phyloP scores from a whole-genome alignment of 768 basidiomycete genomes.

The Brasilioporus rufonigricans region DNA sequence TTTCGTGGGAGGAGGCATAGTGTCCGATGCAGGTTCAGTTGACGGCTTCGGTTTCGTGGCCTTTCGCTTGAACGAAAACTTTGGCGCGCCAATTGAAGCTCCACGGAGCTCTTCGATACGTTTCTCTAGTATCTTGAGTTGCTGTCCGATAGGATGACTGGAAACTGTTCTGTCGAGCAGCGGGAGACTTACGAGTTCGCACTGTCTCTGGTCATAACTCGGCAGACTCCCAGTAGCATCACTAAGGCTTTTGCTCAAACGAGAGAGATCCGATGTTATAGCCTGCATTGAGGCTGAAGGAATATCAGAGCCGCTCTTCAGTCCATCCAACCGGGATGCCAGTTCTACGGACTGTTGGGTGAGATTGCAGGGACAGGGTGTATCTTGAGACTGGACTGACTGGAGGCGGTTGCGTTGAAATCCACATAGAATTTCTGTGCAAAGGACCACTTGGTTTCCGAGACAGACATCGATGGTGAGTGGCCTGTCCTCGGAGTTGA shows the following conservation, averaged over 20 bases:
- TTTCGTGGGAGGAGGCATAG: neutral
- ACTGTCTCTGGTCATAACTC: slow-evolving; percentile 71
- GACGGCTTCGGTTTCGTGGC: slow-evolving; percentile 20
- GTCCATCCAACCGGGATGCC: slow-evolving; percentile 42
- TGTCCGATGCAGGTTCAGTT: slow-evolving; percentile 1
- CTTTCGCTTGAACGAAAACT: slow-evolving; percentile 67
- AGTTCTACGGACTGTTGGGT: slow-evolving; percentile 41
- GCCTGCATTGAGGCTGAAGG: slow-evolving; percentile 39
- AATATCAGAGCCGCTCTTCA: slow-evolving; percentile 31
- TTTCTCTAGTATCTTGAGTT: slow-evolving; percentile 62
- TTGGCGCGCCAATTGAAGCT: slow-evolving; percentile 47
- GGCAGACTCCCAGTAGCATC: slow-evolving; percentile 67
- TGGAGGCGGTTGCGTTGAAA: slow-evolving; percentile 26
- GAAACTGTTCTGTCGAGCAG: neutral
- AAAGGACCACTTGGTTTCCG: slow-evolving; percentile 29
- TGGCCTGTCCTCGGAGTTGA: too few relatives aligned
- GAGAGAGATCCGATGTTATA: slow-evolving; percentile 50
- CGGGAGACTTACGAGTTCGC: slow-evolving; percentile 53
- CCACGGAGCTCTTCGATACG: slow-evolving; percentile 50
- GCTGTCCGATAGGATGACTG: slow-evolving; percentile 41
- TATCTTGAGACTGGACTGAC: slow-evolving; percentile 10
- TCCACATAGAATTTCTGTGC: slow-evolving; percentile 28
- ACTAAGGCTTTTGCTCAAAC: slow-evolving; percentile 57
- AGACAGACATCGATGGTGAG: slow-evolving; percentile 13
- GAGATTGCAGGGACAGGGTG: slow-evolving; percentile 7